phyloP scores from a whole-genome alignment of 1,284 basidiomycete species.

The Stygiomarasmius scandens region DNA sequence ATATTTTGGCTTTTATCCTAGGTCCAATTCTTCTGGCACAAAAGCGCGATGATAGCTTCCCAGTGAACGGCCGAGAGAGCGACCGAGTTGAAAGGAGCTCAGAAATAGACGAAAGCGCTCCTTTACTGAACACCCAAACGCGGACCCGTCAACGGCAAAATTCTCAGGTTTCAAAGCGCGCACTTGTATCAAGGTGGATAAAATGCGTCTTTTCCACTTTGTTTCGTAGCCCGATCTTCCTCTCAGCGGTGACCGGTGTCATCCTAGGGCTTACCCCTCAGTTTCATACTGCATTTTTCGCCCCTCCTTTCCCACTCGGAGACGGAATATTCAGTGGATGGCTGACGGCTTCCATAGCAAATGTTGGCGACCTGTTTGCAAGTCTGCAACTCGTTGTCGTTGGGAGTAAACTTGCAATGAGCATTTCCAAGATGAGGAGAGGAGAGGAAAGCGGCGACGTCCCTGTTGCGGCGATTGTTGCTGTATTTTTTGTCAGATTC shows the following conservation, averaged over 20 bases:
- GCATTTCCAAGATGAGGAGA: conserved; percentile 1
- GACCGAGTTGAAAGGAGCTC: too few species aligned
- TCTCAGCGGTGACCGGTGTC: background rate
- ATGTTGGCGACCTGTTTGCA: conserved; percentile 20
- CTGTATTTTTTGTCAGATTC: conserved; percentile 17
- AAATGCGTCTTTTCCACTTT: too few species aligned
- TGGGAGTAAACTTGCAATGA: conserved; percentile 6
- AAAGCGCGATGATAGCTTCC: background rate
- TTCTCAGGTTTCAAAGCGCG: too few species aligned
- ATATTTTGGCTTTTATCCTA: conserved; percentile 18
- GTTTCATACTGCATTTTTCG: conserved; percentile 15
- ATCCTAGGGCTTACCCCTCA: conserved; percentile 6
- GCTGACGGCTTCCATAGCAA: conserved; percentile 18
- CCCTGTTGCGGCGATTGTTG: conserved; percentile 6
- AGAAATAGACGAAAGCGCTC: too few species aligned
- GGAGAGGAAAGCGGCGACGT: conserved; percentile 8
- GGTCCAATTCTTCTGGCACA: conserved; percentile 16
- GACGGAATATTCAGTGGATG: conserved; percentile 18
- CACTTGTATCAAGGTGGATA: too few species aligned
- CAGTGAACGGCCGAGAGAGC: too few species aligned
- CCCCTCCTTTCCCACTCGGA: conserved; percentile 1
- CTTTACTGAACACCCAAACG: too few species aligned
- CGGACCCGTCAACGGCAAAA: too few species aligned
- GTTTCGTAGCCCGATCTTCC: background rate
- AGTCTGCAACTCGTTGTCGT: conserved; percentile 15